These are phyloP conservation scores for Coemansia sp. DNA, from an alignment of 192 early-diverging fungal species.

Conservation along the genomic window DNA sequence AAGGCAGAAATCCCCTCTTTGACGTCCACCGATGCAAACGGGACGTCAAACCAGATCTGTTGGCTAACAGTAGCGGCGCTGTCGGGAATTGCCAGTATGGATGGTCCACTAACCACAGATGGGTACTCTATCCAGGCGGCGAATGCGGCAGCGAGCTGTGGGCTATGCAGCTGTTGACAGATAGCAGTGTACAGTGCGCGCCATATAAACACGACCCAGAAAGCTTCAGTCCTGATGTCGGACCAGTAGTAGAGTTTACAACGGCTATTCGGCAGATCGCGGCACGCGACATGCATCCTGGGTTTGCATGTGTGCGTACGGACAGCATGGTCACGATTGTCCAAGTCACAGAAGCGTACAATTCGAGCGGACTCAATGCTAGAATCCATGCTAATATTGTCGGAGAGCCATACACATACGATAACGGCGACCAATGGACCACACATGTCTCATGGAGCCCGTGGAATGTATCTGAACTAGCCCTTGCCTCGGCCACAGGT, in stretches of 20 bases:
- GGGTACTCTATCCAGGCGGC: constrained; percentile 39
- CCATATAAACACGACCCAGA: not conserved
- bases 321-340: constrained; percentile 38
- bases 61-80: not conserved
- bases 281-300: constrained; percentile 16
- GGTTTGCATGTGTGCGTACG: constrained; percentile 41
- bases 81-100: not conserved
- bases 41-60: constrained; percentile 16
- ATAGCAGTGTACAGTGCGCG: not conserved
- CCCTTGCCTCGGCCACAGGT: constrained; percentile 39
- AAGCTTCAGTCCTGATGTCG: not conserved
- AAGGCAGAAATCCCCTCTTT: not conserved
- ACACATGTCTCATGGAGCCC: constrained; percentile 43
- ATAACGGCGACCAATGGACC: constrained; percentile 37
- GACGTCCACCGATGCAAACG: not conserved
- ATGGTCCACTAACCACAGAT: constrained; percentile 35
- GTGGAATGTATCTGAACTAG: constrained; percentile 29
- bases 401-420: constrained; percentile 26
- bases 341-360: constrained; percentile 12
- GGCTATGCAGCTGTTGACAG: constrained; percentile 23
- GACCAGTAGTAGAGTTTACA: constrained; percentile 33
- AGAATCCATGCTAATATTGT: constrained; percentile 11
- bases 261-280: constrained; percentile 36
- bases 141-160: constrained; percentile 40
- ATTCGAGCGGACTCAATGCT: not conserved